These are phyloP conservation scores for Beauveria rudraprayagi DNA, from an alignment of 2,329 filamentous ascomycete genomes.

Conservation along the genomic window DNA sequence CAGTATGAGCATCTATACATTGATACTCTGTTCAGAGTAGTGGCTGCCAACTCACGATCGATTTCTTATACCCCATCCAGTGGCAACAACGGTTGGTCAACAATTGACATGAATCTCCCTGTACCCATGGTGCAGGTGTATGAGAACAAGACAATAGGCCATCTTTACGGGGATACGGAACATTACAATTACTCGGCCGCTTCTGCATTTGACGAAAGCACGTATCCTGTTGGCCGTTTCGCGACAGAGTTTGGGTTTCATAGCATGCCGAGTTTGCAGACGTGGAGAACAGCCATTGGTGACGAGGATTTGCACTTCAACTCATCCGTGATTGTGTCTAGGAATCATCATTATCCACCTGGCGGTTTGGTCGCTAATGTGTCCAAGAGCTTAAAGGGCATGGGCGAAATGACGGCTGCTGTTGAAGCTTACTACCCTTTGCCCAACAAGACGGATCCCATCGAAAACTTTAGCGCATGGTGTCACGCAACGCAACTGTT, in stretches of 20 bases:
- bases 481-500: conserved; percentile 55
- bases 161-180: conserved; percentile 8
- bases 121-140: conserved; percentile 10
- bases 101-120: conserved; percentile 2
- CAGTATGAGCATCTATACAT: conserved; percentile 11
- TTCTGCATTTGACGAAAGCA: background rate
- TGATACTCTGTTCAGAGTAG: background rate
- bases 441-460: conserved; percentile 41
- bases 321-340: conserved; percentile 1
- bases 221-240: conserved; percentile 9
- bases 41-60: conserved; percentile 6
- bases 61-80: conserved; percentile 10
- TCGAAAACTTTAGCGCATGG: conserved; percentile 55
- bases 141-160: conserved; percentile 2
- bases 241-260: conserved; percentile 9
- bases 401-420: conserved; percentile 51
- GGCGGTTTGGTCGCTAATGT: background rate
- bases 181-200: conserved; percentile 6
- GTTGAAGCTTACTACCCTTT: conserved; percentile 48
- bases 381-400: conserved; percentile 23
- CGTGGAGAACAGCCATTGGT: background rate
- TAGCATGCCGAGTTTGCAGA: conserved; percentile 9
- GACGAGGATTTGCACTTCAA: conserved; percentile 10
- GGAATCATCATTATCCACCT: conserved; percentile 45
- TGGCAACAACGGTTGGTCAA: conserved; percentile 8